phyloP scores from a whole-genome alignment of 2,329 filamentous ascomycete genomes.

The Thermoascus crustaceus region DNA sequence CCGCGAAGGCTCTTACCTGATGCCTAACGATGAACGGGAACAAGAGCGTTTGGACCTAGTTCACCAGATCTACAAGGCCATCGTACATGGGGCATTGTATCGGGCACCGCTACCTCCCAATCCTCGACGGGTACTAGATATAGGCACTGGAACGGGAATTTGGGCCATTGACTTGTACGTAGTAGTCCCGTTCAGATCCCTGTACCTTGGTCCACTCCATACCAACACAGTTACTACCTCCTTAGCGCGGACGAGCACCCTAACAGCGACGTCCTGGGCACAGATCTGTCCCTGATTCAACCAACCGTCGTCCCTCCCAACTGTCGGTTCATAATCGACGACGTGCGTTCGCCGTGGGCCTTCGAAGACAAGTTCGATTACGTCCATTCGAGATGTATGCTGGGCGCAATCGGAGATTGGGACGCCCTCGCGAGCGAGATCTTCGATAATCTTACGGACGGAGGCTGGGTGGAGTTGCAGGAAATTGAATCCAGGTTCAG shows the following conservation, averaged over 20 bases:
- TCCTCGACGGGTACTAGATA: conserved; percentile 5
- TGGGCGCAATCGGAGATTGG: conserved; percentile 22
- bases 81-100: conserved; percentile 8
- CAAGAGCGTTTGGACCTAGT: conserved; percentile 16
- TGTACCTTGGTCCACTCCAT: no score
- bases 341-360: conserved; percentile 20
- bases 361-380: conserved; percentile 20
- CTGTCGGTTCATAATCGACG: conserved; percentile 14
- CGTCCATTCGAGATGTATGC: conserved; percentile 22
- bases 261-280: conserved; percentile 10
- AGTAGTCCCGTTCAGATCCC: no score
- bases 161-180: no score
- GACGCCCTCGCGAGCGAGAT: conserved; percentile 16
- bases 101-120: conserved; percentile 5
- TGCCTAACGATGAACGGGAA: conserved; percentile 18
- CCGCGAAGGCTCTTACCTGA: conserved; percentile 12
- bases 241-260: conserved; percentile 8
- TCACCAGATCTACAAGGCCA: conserved; percentile 9
- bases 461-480: conserved; percentile 22
- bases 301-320: conserved; percentile 10
- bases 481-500: conserved; percentile 23
- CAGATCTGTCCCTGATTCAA: conserved; percentile 16
- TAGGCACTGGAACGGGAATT: conserved; percentile 9
- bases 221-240: no score
- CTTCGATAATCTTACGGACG: conserved; percentile 18